Percentiles rank a stretch among this genome's conserved stretches.
Conservation (phyloP, 805 yeast species). For the Candida anglica region DNA sequence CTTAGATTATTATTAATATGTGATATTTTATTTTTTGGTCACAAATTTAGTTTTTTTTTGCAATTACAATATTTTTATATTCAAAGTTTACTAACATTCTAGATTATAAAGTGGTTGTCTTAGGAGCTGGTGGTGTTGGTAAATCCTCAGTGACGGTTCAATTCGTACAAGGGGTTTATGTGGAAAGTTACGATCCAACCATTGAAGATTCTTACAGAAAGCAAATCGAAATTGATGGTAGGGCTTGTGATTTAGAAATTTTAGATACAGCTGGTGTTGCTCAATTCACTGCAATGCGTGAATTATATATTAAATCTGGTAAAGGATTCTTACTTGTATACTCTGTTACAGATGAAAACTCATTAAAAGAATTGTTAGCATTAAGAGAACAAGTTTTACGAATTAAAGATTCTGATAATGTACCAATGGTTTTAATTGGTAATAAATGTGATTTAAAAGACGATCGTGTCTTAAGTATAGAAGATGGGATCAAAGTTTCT, state of each 20-base stretch:
- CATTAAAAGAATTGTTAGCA: slow-evolving; percentile 73
- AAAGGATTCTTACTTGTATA: slow-evolving; percentile 64
- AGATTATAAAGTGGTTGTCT: slow-evolving; percentile 86
- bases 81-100: slow-evolving; percentile 3
- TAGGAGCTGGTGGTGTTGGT: slow-evolving; percentile 98
- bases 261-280: slow-evolving; percentile 67
- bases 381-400: slow-evolving; percentile 80
- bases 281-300: slow-evolving; percentile 95
- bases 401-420: slow-evolving; percentile 70
- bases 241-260: slow-evolving; percentile 76
- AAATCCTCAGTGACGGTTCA: slow-evolving; percentile 91
- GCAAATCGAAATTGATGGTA: slow-evolving; percentile 82
- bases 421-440: slow-evolving; percentile 89
- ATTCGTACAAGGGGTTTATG: slow-evolving; percentile 84
- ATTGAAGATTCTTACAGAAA: slow-evolving; percentile 94
- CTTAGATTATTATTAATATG: too few species aligned
- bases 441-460: slow-evolving; percentile 82
- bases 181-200: slow-evolving; percentile 93
- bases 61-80: neutral
- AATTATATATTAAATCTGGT: slow-evolving; percentile 80
- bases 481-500: slow-evolving; percentile 79
- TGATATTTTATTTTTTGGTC: too few species aligned
- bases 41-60: neutral
- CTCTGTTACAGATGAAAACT: slow-evolving; percentile 56
- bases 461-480: slow-evolving; percentile 72